These are phyloP conservation scores for Emergomyces orientalis DNA, from an alignment of 2,329 filamentous ascomycete species.

Conservation along the genomic window DNA sequence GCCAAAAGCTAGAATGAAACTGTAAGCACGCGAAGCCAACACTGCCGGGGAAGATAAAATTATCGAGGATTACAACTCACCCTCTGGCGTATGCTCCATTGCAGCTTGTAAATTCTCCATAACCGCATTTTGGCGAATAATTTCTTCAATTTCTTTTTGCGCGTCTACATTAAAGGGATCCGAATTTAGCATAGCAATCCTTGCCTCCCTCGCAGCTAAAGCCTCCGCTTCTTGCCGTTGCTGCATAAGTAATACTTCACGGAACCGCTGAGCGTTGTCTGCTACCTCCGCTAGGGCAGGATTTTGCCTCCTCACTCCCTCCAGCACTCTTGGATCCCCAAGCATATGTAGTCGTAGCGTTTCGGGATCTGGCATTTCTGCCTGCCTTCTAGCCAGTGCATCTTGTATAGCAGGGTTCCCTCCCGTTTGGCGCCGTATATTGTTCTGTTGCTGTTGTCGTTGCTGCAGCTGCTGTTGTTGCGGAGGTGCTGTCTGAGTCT, in stretches of 20 bases:
- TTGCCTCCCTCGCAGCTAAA: conserved; percentile 66
- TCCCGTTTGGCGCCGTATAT: neutral
- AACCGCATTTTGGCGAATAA: conserved; percentile 88
- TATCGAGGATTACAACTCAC: conserved; percentile 43
- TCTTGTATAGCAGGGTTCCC: conserved; percentile 13
- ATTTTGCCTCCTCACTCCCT: conserved; percentile 60
- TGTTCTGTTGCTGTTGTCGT: neutral
- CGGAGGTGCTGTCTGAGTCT: conserved; percentile 24
- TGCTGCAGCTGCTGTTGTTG: conserved; percentile 10
- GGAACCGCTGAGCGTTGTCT: conserved; percentile 67
- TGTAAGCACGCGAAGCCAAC: neutral
- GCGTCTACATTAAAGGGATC: conserved; percentile 92
- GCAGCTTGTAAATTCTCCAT: conserved; percentile 94
- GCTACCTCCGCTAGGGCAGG: conserved; percentile 69
- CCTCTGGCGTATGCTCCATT: conserved; percentile 95
- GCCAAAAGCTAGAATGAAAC: conserved; percentile 61
- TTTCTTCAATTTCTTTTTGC: conserved; percentile 87
- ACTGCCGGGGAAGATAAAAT: conserved; percentile 2
- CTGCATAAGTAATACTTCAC: conserved; percentile 59
- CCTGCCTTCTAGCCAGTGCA: conserved; percentile 16
- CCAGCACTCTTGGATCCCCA: conserved; percentile 63
- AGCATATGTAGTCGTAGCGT: conserved; percentile 73
- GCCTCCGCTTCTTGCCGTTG: conserved; percentile 61
- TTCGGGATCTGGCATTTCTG: conserved; percentile 56
- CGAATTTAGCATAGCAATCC: conserved; percentile 77